Percentiles rank a stretch among this genome's conserved stretches.
phyloP scores from a whole-genome alignment of 352 stramenopile genomes.

The Lagenidium giganteum region DNA sequence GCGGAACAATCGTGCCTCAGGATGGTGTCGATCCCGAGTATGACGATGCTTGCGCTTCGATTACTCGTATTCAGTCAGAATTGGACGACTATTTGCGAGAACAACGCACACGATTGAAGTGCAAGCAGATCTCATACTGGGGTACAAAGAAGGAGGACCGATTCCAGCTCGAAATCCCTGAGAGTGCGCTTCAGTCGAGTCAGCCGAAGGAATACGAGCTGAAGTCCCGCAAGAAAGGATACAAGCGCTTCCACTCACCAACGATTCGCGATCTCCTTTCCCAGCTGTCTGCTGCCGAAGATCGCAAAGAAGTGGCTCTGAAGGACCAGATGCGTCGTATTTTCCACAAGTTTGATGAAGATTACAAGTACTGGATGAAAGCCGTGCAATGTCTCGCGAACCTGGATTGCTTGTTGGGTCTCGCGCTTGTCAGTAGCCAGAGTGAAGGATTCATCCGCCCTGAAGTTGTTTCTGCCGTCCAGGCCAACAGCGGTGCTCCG shows the following conservation, averaged over 20 bases:
- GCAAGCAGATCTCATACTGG: slow-evolving; percentile 91
- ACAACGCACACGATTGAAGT: slow-evolving; percentile 69
- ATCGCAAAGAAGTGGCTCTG: slow-evolving; percentile 71
- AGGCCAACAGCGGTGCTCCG: slow-evolving; percentile 38
- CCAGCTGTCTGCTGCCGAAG: slow-evolving; percentile 70
- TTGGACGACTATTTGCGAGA: slow-evolving; percentile 90
- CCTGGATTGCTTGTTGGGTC: slow-evolving; percentile 94
- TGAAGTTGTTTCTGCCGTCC: slow-evolving; percentile 74
- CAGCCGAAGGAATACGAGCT: slow-evolving; percentile 94
- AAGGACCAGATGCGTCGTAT: slow-evolving; percentile 89
- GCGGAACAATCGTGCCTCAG: slow-evolving; percentile 90
- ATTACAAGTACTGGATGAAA: slow-evolving; percentile 92
- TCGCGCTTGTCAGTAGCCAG: slow-evolving; percentile 91
- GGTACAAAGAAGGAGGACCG: slow-evolving; percentile 92
- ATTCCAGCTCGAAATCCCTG: slow-evolving; percentile 92
- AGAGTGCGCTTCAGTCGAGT: slow-evolving; percentile 60
- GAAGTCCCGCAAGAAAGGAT: slow-evolving; percentile 93
- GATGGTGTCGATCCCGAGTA: slow-evolving; percentile 94
- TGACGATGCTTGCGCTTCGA: slow-evolving; percentile 87
- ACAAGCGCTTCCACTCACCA: slow-evolving; percentile 89
- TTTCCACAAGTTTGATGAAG: slow-evolving; percentile 96
- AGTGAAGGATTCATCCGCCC: slow-evolving; percentile 92
- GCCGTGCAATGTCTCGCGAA: slow-evolving; percentile 90
- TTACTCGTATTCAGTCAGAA: slow-evolving; percentile 82
- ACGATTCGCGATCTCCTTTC: slow-evolving; percentile 80